phyloP scores from a whole-genome alignment of 2,329 filamentous ascomycete genomes.

The Fusarium decemcellulare region DNA sequence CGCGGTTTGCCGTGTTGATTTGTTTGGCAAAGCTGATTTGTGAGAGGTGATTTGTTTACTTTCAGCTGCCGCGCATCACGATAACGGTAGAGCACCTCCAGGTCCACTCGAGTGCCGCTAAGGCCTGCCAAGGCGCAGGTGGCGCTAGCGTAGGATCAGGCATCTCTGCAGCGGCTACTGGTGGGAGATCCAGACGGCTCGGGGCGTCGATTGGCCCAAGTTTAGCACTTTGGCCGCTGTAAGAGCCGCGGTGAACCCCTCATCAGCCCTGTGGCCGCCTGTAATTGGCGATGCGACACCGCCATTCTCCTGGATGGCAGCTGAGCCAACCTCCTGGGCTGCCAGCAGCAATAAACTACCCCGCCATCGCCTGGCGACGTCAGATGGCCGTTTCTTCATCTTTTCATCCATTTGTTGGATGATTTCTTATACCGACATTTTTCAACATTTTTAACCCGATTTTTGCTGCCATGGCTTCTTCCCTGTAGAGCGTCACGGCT shows the following conservation, averaged over 20 bases:
- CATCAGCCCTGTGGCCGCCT: conserved; percentile 43
- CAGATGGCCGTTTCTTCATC: conserved; percentile 34
- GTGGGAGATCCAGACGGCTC: conserved; percentile 15
- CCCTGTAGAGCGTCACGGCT: conserved; percentile 66
- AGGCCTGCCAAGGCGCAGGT: conserved; percentile 9
- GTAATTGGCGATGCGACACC: conserved; percentile 45
- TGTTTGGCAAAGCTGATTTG: conserved; percentile 22
- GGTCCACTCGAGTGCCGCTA: not conserved
- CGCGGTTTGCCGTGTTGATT: conserved; percentile 14
- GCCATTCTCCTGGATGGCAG: conserved; percentile 34
- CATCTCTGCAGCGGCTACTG: conserved; percentile 36
- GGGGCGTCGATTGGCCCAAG: conserved; percentile 32
- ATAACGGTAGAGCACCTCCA: not conserved
- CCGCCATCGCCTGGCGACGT: conserved; percentile 44
- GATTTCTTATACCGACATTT: conserved; percentile 28
- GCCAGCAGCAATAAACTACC: conserved; percentile 34
- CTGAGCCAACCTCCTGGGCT: conserved; percentile 13
- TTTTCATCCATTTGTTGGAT: conserved; percentile 40
- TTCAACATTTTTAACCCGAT: conserved; percentile 22
- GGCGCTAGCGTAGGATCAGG: conserved; percentile 47
- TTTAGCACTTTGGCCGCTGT: conserved; percentile 9
- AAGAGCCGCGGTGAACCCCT: conserved; percentile 40
- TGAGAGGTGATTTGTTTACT: conserved; percentile 43
- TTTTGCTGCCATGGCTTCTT: conserved; percentile 58
- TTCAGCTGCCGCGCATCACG: conserved; percentile 33